These are phyloP conservation scores for Poa annua DNA, from an alignment of 176 grass and related monocot species.

Conservation along the genomic window DNA sequence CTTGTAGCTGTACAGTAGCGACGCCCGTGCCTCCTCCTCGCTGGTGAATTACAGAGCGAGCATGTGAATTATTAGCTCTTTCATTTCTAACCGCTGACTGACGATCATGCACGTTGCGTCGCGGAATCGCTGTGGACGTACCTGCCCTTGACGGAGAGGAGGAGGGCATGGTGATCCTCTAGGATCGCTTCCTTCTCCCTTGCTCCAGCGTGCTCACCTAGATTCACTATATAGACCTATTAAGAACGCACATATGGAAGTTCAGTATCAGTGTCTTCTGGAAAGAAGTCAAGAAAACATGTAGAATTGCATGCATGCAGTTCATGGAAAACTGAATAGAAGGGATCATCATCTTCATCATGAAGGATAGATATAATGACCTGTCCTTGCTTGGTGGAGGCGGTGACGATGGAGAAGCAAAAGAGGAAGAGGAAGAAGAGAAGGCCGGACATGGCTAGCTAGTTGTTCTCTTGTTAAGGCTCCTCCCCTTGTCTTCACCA, in stretches of 20 bases:
- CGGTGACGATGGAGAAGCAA: constrained; percentile 39
- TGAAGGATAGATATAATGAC: constrained; percentile 33
- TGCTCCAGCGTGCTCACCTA: constrained; percentile 59
- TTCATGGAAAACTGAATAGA: neutral
- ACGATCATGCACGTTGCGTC: neutral
- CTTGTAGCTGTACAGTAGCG: constrained; percentile 91
- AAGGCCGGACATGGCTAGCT: constrained; percentile 27
- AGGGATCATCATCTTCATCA: neutral
- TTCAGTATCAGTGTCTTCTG: neutral
- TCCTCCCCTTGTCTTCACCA: constrained; percentile 28
- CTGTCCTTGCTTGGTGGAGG: constrained; percentile 53
- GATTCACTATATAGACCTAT: constrained; percentile 83
- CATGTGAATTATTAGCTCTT: neutral
- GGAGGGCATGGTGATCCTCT: constrained; percentile 65
- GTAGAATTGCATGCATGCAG: neutral
- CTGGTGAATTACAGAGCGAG: constrained; percentile 33
- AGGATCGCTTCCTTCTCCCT: constrained; percentile 54
- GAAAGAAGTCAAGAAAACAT: neutral
- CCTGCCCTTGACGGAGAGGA: constrained; percentile 81
- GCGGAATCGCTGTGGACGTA: constrained; percentile 26
- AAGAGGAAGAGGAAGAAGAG: constrained; percentile 40
- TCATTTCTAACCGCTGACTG: no score
- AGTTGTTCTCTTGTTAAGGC: neutral
- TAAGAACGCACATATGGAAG: neutral
- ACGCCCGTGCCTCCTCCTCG: constrained; percentile 60